phyloP scores from a whole-genome alignment of 2,329 filamentous ascomycete species.

The Emericellopsis atlantica region DNA sequence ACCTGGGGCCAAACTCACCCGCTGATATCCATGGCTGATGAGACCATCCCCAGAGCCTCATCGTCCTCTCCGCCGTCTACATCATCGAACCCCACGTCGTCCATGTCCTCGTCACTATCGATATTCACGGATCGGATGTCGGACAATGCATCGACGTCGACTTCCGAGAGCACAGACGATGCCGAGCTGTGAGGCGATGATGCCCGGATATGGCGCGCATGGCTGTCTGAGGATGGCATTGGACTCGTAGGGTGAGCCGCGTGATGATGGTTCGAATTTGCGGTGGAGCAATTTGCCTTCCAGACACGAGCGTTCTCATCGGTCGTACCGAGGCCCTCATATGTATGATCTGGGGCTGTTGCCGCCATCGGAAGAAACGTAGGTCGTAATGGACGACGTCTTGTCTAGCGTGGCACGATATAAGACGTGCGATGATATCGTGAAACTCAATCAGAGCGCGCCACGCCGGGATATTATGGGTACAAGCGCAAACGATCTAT shows the following conservation, averaged over 20 bases:
- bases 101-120: constrained; percentile 4
- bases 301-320: too few species aligned
- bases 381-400: too few species aligned
- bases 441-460: too few species aligned
- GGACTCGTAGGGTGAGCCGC: constrained; percentile 12
- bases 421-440: too few species aligned
- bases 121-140: constrained; percentile 19
- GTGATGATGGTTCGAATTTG: background rate
- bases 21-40: constrained; percentile 3
- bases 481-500: too few species aligned
- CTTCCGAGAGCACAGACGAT: constrained; percentile 19
- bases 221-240: constrained; percentile 12
- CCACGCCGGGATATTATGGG: too few species aligned
- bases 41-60: background rate
- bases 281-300: too few species aligned
- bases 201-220: constrained; percentile 16
- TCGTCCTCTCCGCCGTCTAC: constrained; percentile 6
- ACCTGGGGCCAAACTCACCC: constrained; percentile 4
- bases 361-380: too few species aligned
- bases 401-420: too few species aligned
- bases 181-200: constrained; percentile 6
- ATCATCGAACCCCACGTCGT: background rate
- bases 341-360: background rate
- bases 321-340: too few species aligned
- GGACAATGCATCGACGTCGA: constrained; percentile 32